A percentile compares a stretch with the other conserved stretches of the same genome.
Evolutionary conservation across 202 grass and related monocot genomes (phyloP).

Genomic region (Cymbopogon flexuosus): DNA sequence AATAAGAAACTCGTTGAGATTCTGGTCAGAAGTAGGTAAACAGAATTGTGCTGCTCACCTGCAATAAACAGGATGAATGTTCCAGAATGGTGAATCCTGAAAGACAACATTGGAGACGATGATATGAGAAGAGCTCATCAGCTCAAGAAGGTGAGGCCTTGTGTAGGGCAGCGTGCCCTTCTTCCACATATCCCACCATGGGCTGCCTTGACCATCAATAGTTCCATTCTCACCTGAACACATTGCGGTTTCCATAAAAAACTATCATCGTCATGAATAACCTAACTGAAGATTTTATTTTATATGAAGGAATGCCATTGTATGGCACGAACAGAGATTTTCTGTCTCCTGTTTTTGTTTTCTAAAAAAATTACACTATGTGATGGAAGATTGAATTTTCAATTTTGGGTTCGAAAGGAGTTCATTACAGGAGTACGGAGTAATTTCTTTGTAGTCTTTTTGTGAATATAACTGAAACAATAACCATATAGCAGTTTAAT

Average conservation of each 20-base stretch:
- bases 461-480: background rate
- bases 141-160: constrained; percentile 71
- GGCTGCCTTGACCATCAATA: constrained; percentile 73
- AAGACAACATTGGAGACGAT: constrained; percentile 69
- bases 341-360: background rate
- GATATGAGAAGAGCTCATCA: constrained; percentile 63
- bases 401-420: background rate
- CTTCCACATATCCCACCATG: constrained; percentile 98
- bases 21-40: background rate
- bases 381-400: background rate
- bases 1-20: background rate
- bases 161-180: constrained; percentile 64
- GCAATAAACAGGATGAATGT: constrained; percentile 94
- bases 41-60: constrained; percentile 37
- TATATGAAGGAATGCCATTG: background rate
- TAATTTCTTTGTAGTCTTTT: background rate
- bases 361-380: background rate
- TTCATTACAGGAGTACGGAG: background rate
- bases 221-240: constrained; percentile 77
- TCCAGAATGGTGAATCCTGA: constrained; percentile 83
- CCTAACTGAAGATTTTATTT: background rate
- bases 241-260: background rate
- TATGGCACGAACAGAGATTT: background rate
- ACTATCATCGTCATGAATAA: background rate
- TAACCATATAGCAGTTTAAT: background rate